Percentiles rank a stretch among this genome's conserved stretches.
These are phyloP conservation scores for Aurantiochytrium sp. DNA, from an alignment of 108 stramenopile genomes.

Conservation along the genomic window DNA sequence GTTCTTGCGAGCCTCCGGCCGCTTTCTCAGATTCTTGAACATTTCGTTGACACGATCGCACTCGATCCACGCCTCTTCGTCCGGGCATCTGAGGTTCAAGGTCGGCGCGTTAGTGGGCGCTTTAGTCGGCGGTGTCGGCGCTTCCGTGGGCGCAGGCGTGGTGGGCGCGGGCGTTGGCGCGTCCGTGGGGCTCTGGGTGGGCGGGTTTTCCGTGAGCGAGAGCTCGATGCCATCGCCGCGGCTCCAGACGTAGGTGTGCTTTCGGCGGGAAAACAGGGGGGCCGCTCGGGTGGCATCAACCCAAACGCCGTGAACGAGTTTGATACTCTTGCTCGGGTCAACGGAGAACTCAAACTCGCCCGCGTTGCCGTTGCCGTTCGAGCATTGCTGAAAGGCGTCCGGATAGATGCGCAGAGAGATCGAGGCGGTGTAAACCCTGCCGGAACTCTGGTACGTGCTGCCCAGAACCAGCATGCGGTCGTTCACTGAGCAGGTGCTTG, in stretches of 20 bases:
- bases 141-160: background rate
- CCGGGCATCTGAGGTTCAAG: background rate
- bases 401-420: background rate
- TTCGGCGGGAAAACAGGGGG: background rate
- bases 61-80: background rate
- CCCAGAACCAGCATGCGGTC: background rate
- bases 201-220: background rate
- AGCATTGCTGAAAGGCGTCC: background rate
- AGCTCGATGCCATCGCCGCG: background rate
- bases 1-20: background rate
- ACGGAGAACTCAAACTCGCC: background rate
- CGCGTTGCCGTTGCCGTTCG: background rate
- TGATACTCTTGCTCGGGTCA: background rate
- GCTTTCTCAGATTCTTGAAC: background rate
- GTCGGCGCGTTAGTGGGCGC: background rate
- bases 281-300: background rate
- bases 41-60: background rate
- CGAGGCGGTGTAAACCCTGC: background rate
- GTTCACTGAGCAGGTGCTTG: background rate
- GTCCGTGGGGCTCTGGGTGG: background rate
- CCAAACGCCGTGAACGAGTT: background rate
- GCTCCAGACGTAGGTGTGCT: background rate
- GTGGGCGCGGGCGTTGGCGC: background rate
- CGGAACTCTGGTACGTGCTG: background rate
- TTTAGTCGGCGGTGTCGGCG: background rate